A percentile compares a stretch with the other conserved stretches of the same genome.
Conservation (phyloP, 257 asterid species). For the Anisodus acutangulus region DNA sequence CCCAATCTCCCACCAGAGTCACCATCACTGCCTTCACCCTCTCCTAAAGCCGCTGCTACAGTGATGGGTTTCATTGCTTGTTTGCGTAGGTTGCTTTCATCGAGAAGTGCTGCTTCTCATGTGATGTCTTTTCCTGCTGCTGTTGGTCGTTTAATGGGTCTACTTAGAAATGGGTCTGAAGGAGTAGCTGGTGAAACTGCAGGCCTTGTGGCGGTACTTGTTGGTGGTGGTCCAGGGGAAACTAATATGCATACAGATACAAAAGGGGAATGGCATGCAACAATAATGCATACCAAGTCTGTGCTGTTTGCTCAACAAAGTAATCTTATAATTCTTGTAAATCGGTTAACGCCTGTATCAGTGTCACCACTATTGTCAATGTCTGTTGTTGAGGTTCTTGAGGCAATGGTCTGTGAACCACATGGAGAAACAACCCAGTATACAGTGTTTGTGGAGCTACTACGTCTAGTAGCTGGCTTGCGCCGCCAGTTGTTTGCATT, state of each 20-base stretch:
- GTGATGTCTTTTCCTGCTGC: constrained; percentile 99
- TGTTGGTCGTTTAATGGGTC: constrained; percentile 94
- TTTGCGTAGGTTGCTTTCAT: constrained; percentile 86
- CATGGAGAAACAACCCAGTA: constrained; percentile 95
- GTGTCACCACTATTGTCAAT: constrained; percentile 91
- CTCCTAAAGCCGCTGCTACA: constrained; percentile 99
- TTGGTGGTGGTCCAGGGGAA: constrained; percentile 99
- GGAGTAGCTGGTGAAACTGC: constrained; percentile 92
- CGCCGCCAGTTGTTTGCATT: constrained; percentile 95
- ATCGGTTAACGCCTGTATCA: constrained; percentile 86
- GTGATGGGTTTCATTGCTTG: constrained; percentile 94
- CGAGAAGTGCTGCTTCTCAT: constrained; percentile 94
- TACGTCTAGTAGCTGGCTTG: constrained; percentile 96
- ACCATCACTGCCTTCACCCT: constrained; percentile 94
- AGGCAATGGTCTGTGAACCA: constrained; percentile 97
- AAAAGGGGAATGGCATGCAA: constrained; percentile 95
- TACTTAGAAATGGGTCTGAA: constrained; percentile 94
- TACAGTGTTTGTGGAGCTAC: constrained; percentile 86
- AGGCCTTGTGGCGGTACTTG: constrained; percentile 85
- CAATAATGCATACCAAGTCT: constrained; percentile 90
- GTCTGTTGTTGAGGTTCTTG: constrained; percentile 95
- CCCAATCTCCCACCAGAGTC: constrained; percentile 98
- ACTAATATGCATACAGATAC: constrained; percentile 67
- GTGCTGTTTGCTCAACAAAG: constrained; percentile 82
- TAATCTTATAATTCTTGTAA: constrained; percentile 78